phyloP scores from a whole-genome alignment of 305 asterid genomes.

The Petunia hybrid region DNA sequence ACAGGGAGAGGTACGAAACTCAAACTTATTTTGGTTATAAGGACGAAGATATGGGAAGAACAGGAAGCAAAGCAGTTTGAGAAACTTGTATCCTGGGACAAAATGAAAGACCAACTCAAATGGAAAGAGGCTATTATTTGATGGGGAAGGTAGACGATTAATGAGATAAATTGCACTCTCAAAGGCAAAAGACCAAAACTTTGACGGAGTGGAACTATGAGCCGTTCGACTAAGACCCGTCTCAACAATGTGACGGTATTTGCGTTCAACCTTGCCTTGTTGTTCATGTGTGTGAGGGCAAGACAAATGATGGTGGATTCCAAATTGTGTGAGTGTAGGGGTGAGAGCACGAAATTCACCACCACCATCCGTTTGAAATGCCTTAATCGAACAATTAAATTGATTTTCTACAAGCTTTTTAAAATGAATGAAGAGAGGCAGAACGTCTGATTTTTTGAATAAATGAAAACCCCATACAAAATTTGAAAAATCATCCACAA shows the following conservation, averaged over 20 bases:
- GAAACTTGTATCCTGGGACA: too few species aligned
- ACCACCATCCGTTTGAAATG: not conserved
- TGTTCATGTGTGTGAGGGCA: conserved; percentile 36
- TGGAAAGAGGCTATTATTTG: too few species aligned
- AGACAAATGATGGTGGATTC: conserved; percentile 9
- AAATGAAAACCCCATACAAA: not conserved
- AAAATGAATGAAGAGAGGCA: not conserved
- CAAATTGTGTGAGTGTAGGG: not conserved
- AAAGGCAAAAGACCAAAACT: too few species aligned
- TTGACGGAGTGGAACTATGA: too few species aligned
- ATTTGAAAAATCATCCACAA: not conserved
- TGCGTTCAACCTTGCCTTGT: conserved; percentile 16
- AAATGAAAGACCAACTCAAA: too few species aligned
- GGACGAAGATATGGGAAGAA: too few species aligned
- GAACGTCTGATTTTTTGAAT: not conserved
- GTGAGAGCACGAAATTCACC: not conserved
- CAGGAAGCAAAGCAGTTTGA: too few species aligned
- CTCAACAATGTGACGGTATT: not conserved
- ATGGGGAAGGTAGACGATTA: too few species aligned
- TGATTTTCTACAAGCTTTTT: not conserved
- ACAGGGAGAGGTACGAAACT: too few species aligned
- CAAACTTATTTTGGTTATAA: too few species aligned
- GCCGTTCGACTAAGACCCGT: not conserved
- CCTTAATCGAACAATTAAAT: not conserved
- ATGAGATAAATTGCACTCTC: too few species aligned